Evolutionary conservation across 2,329 filamentous ascomycete species (phyloP).

Genomic region (Pseudogymnoascus sp.): DNA sequence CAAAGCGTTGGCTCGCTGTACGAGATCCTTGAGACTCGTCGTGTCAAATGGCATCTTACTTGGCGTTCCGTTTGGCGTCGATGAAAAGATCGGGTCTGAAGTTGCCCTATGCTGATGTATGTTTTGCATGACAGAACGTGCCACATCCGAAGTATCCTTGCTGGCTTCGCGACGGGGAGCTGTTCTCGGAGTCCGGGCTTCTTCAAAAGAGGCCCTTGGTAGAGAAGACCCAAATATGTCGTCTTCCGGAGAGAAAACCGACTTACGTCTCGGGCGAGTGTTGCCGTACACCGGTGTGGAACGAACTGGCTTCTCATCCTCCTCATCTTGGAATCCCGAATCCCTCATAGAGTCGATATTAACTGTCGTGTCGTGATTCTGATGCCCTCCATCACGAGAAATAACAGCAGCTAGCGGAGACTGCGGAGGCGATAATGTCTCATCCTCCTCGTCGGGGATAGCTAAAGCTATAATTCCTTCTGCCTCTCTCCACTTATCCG

Average conservation of each 20-base stretch:
- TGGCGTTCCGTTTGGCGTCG: constrained; percentile 26
- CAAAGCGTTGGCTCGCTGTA: constrained; percentile 52
- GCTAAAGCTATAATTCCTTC: constrained; percentile 84
- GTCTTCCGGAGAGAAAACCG: constrained; percentile 57
- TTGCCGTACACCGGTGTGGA: constrained; percentile 41
- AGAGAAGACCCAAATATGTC: constrained; percentile 48
- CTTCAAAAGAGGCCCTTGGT: background rate
- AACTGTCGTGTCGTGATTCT: constrained; percentile 24
- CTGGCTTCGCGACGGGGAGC: constrained; percentile 18
- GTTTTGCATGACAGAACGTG: constrained; percentile 52
- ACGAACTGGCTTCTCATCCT: constrained; percentile 39
- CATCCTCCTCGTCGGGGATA: constrained; percentile 55
- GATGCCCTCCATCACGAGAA: background rate
- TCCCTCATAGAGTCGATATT: constrained; percentile 40
- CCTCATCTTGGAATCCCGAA: constrained; percentile 33
- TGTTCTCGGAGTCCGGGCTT: background rate
- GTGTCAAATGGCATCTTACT: constrained; percentile 58
- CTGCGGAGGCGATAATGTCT: constrained; percentile 21
- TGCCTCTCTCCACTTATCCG: constrained; percentile 66
- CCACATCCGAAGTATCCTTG: constrained; percentile 39
- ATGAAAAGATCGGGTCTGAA: constrained; percentile 30
- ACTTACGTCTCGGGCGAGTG: constrained; percentile 42
- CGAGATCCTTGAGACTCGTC: constrained; percentile 58
- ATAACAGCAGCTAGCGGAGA: constrained; percentile 18
- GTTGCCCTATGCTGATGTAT: constrained; percentile 48